Percentiles rank a stretch among this genome's conserved stretches.
These are phyloP conservation scores for Penicillium salamii DNA, from an alignment of 495 filamentous ascomycete genomes.

Conservation along the genomic window DNA sequence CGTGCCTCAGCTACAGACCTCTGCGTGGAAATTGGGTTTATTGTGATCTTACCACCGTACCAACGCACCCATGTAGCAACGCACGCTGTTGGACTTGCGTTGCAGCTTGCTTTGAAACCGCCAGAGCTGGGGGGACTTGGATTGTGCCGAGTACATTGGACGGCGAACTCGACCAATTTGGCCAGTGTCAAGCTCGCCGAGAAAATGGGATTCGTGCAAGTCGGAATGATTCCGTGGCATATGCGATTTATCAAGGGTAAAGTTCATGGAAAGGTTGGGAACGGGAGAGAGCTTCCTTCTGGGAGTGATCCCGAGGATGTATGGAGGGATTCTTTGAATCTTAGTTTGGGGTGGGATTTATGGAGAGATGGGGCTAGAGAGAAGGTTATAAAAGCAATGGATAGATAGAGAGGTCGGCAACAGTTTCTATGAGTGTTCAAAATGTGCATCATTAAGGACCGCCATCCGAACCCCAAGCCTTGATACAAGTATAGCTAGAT, in stretches of 20 bases:
- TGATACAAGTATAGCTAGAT: too few relatives aligned
- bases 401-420: too few relatives aligned
- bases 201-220: constrained; percentile 19
- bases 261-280: constrained; percentile 15
- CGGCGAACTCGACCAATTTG: constrained; percentile 13
- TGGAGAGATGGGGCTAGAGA: constrained; percentile 13
- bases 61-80: constrained; percentile 22
- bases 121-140: constrained; percentile 15
- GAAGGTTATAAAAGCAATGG: constrained; percentile 3
- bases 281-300: constrained; percentile 15
- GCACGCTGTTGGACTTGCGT: constrained; percentile 17
- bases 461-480: too few relatives aligned
- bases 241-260: constrained; percentile 20
- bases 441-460: too few relatives aligned
- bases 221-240: constrained; percentile 19
- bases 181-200: constrained; percentile 18
- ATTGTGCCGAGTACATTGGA: constrained; percentile 17
- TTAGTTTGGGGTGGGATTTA: constrained; percentile 18
- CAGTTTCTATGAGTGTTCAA: too few relatives aligned
- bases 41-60: constrained; percentile 22
- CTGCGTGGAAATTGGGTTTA: constrained; percentile 20
- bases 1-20: constrained; percentile 12
- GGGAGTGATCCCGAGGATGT: constrained; percentile 16
- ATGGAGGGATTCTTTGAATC: constrained; percentile 20
- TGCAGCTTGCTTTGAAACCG: constrained; percentile 9